phyloP scores from a whole-genome alignment of 164 flowering plant species.

The Vitis vinifera region ASM3070453v1 NC_081814.1:973501-974000 shows the following conservation, averaged over 20 bases:
- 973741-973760: no score
- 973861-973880: no score
- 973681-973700: background rate
- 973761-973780: no score
- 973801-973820: no score
- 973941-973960: background rate
- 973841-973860: no score
- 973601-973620: slow-evolving; percentile 22
- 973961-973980: background rate
- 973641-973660: background rate
- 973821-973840: no score
- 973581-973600: slow-evolving; percentile 82
- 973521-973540: slow-evolving; percentile 57
- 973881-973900: no score
- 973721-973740: background rate
- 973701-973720: background rate
- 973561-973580: slow-evolving; percentile 42
- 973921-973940: no score
- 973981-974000: background rate
- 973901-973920: no score
- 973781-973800: no score
- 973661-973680: no score
- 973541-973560: slow-evolving; percentile 59
- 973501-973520: slow-evolving; percentile 24
- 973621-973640: slow-evolving; percentile 5